A percentile compares a stretch with the other conserved stretches of the same genome.
Conservation (phyloP, 768 basidiomycete species). For the Flagelloscypha sp. region DNA sequence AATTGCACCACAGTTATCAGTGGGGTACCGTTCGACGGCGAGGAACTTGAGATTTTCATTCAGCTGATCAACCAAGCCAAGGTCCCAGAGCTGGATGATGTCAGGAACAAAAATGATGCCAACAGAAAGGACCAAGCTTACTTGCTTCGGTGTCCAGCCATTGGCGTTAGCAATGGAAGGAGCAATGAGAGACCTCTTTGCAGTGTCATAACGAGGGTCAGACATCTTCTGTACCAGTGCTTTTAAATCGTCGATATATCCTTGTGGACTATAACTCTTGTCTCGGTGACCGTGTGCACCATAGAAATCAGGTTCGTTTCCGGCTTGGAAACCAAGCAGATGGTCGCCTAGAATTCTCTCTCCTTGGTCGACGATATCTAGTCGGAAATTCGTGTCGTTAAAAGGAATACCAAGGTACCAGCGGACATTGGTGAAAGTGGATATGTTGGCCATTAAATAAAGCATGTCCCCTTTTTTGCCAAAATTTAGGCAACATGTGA, state of each 20-base stretch:
- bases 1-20: slow-evolving; percentile 23
- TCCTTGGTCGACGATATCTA: slow-evolving; percentile 13
- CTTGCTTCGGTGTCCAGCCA: slow-evolving; percentile 27
- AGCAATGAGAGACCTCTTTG: slow-evolving; percentile 30
- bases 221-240: slow-evolving; percentile 22
- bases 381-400: background rate
- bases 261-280: slow-evolving; percentile 8
- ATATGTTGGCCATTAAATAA: slow-evolving; percentile 40
- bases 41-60: slow-evolving; percentile 26
- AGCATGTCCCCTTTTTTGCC: no score
- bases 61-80: slow-evolving; percentile 26
- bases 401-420: slow-evolving; percentile 29
- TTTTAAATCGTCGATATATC: slow-evolving; percentile 33
- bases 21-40: slow-evolving; percentile 32
- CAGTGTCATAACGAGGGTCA: slow-evolving; percentile 18
- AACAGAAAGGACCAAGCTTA: background rate
- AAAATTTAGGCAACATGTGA: no score
- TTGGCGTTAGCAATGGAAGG: slow-evolving; percentile 34
- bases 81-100: no score
- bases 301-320: slow-evolving; percentile 53
- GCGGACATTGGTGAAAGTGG: slow-evolving; percentile 30
- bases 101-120: slow-evolving; percentile 6
- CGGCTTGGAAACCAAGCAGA: slow-evolving; percentile 39
- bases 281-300: slow-evolving; percentile 3
- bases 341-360: slow-evolving; percentile 39